Evolutionary conservation across 2,329 filamentous ascomycete species (phyloP).

Genomic region (Zalaria obscura): DNA sequence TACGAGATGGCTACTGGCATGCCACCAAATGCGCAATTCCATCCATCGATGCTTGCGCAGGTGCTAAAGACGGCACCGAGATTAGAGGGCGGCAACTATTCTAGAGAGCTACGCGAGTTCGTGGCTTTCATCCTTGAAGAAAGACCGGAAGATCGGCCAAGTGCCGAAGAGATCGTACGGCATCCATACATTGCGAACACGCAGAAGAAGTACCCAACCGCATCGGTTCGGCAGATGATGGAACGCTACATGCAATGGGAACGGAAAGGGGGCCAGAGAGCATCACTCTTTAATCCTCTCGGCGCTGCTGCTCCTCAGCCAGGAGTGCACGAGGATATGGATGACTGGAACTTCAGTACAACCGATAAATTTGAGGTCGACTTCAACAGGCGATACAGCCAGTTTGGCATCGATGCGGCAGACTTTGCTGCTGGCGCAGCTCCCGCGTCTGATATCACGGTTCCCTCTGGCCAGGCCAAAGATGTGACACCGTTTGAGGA

Average conservation of each 20-base stretch:
- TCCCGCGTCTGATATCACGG: no score
- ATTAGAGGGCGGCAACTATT: conserved; percentile 59
- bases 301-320: conserved; percentile 42
- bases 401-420: conserved; percentile 12
- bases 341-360: conserved; percentile 53
- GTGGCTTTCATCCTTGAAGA: conserved; percentile 61
- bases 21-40: conserved; percentile 53
- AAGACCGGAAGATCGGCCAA: conserved; percentile 52
- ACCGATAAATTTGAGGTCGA: conserved; percentile 44
- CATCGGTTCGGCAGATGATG: conserved; percentile 50
- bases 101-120: conserved; percentile 51
- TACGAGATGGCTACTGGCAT: conserved; percentile 69
- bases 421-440: conserved; percentile 7
- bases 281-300: conserved; percentile 46
- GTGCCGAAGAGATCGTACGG: conserved; percentile 53
- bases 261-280: conserved; percentile 54
- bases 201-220: conserved; percentile 47
- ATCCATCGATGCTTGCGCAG: conserved; percentile 36
- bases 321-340: conserved; percentile 28
- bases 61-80: conserved; percentile 51
- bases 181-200: conserved; percentile 57
- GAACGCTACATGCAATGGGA: conserved; percentile 65
- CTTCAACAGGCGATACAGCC: conserved; percentile 18
- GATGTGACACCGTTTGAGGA: conserved; percentile 6
- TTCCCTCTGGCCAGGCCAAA: neutral